Base-by-base conservation (phyloP, 2,329 filamentous ascomycete species). In the Tolypocladium ophioglossoides region DNA sequence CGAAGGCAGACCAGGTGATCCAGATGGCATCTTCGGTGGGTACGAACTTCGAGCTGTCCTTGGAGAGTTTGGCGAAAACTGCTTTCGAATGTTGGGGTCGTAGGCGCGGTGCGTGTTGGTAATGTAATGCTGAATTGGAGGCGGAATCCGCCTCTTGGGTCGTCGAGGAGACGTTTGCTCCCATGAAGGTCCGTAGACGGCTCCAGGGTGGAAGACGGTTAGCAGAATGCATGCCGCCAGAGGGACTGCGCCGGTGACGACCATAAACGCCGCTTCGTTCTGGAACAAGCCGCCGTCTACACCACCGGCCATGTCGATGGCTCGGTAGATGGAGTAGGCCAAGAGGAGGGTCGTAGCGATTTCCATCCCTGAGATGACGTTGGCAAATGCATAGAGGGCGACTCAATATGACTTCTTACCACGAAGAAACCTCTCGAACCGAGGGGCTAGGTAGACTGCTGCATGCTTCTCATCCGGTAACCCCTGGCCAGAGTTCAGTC, bases 351-450 rank as follows among this genome's bases (percentile, higher is more conserved):
- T 54, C 1, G 68, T 63, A 11, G 70, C 63, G 6, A 67, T 34
- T 54, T 76, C 72, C 49, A 71, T 60, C 38, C 64, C 74, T 77
- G 22, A 22, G 3, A 5, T 11, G 34, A n/a, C 14, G 14, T 50
- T 38, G 35, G 18, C 2, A 37, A 20, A 27, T 20, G 9, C 18
- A 38, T 8, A 38, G 18, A 1, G 32, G 18, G 3, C 3, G 18
- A 32, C 2, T n/a, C 1, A 1, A n/a, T 2, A 18, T 27, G 44
- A 2, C 12, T 10, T 47, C 14, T 57, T 69, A 80, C 78, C 68
- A 52, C 73, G 59, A 4, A 79, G 63, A 44, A 77, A 77, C 4
- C 64, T 62, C 52, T 66, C 74, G 59, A 78, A 80, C 7, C 64
- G 63, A 0, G 61, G 54, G 2, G 75, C 75, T 10, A 65, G 66